Percentiles rank a stretch among this genome's conserved stretches.
Evolutionary conservation across 192 early-diverging fungal species (phyloP).

Genomic region (Gaertneriomyces sp.): DNA sequence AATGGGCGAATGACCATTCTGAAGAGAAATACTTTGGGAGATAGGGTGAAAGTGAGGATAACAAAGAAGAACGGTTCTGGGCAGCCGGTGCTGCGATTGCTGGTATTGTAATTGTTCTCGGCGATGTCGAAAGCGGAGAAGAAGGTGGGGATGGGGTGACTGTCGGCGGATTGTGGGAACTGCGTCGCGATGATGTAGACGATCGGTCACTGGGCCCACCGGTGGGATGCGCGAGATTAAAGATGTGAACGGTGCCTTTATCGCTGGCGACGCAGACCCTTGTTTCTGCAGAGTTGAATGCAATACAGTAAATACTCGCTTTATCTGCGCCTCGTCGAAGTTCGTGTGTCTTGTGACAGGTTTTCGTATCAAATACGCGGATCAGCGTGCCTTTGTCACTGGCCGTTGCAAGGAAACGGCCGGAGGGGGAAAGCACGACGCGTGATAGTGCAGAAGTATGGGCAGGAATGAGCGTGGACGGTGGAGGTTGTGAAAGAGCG

Average conservation of each 20-base stretch:
- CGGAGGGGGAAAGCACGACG: conserved; percentile 73
- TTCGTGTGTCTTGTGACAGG: conserved; percentile 70
- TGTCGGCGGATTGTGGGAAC: neutral
- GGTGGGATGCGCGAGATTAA: conserved; percentile 54
- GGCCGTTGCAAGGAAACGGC: conserved; percentile 77
- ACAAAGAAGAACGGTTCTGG: conserved; percentile 53
- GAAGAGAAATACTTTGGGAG: conserved; percentile 94
- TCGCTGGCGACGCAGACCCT: conserved; percentile 82
- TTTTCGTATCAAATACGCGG: conserved; percentile 73
- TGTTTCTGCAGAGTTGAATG: conserved; percentile 77
- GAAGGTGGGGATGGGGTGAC: neutral
- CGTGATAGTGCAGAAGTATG: conserved; percentile 75
- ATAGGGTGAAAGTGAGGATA: conserved; percentile 32
- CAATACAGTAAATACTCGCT: conserved; percentile 84
- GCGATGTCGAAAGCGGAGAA: conserved; percentile 25
- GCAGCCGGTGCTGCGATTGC: conserved; percentile 24
- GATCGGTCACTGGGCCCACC: neutral
- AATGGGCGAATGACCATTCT: conserved; percentile 90
- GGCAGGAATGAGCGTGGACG: conserved; percentile 75
- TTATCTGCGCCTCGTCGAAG: conserved; percentile 83
- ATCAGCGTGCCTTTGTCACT: conserved; percentile 90
- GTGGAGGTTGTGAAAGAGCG: conserved; percentile 2
- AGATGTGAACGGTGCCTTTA: conserved; percentile 91
- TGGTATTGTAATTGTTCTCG: conserved; percentile 18
- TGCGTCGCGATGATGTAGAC: conserved; percentile 9